These are phyloP conservation scores for Cornus florida DNA, from an alignment of 148 eudicot genomes.

Conservation along the genomic window DNA sequence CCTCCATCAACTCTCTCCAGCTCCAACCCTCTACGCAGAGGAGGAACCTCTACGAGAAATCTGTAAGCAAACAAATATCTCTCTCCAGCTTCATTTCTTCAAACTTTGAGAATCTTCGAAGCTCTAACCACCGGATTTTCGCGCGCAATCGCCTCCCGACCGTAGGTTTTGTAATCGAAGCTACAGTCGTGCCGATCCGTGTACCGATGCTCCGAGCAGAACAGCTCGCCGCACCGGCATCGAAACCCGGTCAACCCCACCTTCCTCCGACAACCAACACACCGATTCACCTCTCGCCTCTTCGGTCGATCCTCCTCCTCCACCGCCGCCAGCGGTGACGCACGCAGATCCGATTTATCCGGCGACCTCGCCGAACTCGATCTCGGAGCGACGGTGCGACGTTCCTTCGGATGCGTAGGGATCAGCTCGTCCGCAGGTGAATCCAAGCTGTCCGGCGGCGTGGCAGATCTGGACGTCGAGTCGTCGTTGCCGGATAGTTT, in stretches of 20 bases:
- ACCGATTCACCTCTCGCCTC: conserved; percentile 51
- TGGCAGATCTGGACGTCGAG: conserved; percentile 10
- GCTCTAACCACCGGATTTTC: conserved; percentile 78
- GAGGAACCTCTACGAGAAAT: no score
- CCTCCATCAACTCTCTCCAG: no score
- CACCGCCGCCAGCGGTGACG: neutral
- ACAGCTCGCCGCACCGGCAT: conserved; percentile 76
- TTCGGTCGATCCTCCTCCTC: neutral
- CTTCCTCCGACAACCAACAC: conserved; percentile 64
- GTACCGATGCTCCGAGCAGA: conserved; percentile 72
- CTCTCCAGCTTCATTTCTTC: neutral
- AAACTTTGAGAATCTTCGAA: conserved; percentile 72
- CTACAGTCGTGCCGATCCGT: conserved; percentile 83
- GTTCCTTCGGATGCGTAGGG: neutral
- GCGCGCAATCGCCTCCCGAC: conserved; percentile 62
- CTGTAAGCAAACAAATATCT: neutral
- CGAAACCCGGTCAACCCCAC: conserved; percentile 73
- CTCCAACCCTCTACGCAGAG: no score
- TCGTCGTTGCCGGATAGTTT: conserved; percentile 28
- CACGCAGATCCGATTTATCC: conserved; percentile 17
- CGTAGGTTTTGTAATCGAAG: conserved; percentile 76
- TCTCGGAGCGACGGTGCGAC: conserved; percentile 14
- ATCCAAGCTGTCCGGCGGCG: conserved; percentile 21
- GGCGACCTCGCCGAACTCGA: conserved; percentile 25
- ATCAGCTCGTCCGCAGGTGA: conserved; percentile 14